Base-by-base conservation (phyloP, 495 filamentous ascomycete genomes). In the Evernia prunastri region DNA sequence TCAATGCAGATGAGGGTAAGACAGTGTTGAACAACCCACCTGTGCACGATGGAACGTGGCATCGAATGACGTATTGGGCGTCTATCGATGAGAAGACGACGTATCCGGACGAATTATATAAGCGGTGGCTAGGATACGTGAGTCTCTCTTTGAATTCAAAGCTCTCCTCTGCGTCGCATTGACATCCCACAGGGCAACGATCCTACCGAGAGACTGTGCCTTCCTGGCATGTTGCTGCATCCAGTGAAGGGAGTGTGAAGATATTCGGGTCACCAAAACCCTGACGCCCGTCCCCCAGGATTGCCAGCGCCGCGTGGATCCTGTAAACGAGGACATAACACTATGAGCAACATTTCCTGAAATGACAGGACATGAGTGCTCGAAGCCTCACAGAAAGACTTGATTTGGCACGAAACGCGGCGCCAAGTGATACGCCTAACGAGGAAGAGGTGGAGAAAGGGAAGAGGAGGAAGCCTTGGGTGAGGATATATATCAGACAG, bases 1-100 rank as follows among this genome's bases (percentile, higher is more conserved):
- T 89, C 74, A 90, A 91, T 63, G 78, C 83, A 0, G 79, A 80
- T 61, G 65, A 56, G 73, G 76, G 57, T 70, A 77, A 25, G 77
- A 81, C 36, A 78, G 74, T 59, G 71, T 53, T 40, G 37, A 64
- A 56, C 35, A 31, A 17, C 25, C 56, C 42, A 31, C 36, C 43
- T 13, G 51, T 18, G 18, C 63, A 62, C 54, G 35, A 40, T 3
- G 63, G 63, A 4, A 63, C 66, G n/a, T 60, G 54, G 43, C 58
- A 51, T 27, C 59, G 59, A 17, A 63, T 68, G 63, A 49, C 58
- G 10, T 68, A 54, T 56, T 66, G 53, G 43, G 58, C 62, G 20
- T 40, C 57, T 12, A 63, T 57, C n/a, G 53, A 31, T 39, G 27
- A 56, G n/a, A 62, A 66, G 56, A 66, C 59, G 45, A 49, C 39